Evolutionary conservation across 768 basidiomycete species (phyloP), one percentile per base, ranked within the genome.

Genomic region (Pleurotus tuoliensis): DNA sequence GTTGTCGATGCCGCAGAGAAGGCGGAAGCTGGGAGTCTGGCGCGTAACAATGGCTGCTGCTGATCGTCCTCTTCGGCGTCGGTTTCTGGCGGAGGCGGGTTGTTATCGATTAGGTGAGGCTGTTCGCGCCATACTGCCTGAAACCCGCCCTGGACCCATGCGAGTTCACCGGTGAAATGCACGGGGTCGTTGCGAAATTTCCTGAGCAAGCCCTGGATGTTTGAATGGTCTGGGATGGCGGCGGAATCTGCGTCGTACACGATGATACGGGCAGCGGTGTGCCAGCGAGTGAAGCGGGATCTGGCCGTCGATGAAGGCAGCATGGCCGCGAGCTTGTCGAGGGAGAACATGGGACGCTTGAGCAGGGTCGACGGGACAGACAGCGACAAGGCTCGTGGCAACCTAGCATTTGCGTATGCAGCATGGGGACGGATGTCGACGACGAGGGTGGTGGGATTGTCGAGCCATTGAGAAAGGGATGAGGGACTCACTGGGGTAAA

Each of bases 301-400:
- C 87, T 82, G 8, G 87, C 78, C 8, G 77, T 64, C 40, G 70
- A 58, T 5, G 82, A 82, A 7, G 88, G 81, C n/a, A 98, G 80
- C 88, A 95, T 94, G 24, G 83, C 83, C 5, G 82, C 74, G 24
- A 98, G 80, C 41, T 86, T 86, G 41, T 83, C 76, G 7, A 96
- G 79, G 24, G 90, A 87, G 74, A 94, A 96, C 3, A 87, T 78
- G 1, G 94, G 94, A 0, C 95, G 86, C 60, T 93, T 94, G 67
- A 98, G 86, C 18, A 98, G 86, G 0, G 94, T 98, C 2, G 95
- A 94, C 1, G 96, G 95, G 4, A 97, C 90, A 47, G 90, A 91
- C 59, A 98, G 82, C 47, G 92, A 92, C 53, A 97, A 74, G 6
- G 94, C 87, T 47, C 71, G 64, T 40, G 80, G 79, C 27, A 97